A percentile compares a stretch with the other conserved stretches of the same genome.
Conservation (phyloP, 768 basidiomycete genomes). For the Botryobasidium botryosum region DNA sequence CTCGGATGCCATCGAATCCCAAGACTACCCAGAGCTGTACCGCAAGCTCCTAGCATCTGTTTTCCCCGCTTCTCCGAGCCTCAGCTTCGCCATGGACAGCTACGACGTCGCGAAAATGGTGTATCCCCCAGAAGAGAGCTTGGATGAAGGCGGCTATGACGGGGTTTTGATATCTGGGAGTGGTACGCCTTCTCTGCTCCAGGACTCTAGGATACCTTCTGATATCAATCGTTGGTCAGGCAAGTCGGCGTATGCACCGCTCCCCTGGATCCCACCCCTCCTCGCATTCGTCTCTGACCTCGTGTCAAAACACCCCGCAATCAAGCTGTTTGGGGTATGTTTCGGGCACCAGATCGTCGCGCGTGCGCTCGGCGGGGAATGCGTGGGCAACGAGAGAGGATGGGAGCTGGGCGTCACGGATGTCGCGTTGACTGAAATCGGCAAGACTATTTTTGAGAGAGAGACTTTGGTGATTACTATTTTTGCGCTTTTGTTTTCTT, state of each 20-base stretch:
- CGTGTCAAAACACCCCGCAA: conserved; percentile 30
- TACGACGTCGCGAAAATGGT: conserved; percentile 50
- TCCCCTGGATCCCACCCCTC: conserved; percentile 62
- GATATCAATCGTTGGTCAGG: conserved; percentile 24
- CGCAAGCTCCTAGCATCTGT: no score
- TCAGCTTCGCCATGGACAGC: conserved; percentile 41
- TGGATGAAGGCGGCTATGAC: conserved; percentile 41
- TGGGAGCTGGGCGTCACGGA: conserved; percentile 77
- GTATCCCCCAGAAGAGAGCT: conserved; percentile 38
- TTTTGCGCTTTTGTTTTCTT: not conserved
- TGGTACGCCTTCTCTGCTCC: conserved; percentile 30
- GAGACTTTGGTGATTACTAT: conserved; percentile 5
- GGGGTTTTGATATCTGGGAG: conserved; percentile 72
- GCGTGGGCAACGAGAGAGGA: conserved; percentile 40
- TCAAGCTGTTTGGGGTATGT: conserved; percentile 78
- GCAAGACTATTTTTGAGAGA: conserved; percentile 45
- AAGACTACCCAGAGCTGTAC: no score
- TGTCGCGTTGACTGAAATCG: conserved; percentile 47
- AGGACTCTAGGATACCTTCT: not conserved
- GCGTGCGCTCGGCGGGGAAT: conserved; percentile 55
- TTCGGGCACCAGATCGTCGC: conserved; percentile 82
- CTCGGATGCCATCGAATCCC: no score
- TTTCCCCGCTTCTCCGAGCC: no score
- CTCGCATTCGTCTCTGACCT: conserved; percentile 39
- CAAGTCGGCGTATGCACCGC: conserved; percentile 58